Conservation (phyloP, 352 stramenopile species). For the Phytophthora pistaciae region DNA sequence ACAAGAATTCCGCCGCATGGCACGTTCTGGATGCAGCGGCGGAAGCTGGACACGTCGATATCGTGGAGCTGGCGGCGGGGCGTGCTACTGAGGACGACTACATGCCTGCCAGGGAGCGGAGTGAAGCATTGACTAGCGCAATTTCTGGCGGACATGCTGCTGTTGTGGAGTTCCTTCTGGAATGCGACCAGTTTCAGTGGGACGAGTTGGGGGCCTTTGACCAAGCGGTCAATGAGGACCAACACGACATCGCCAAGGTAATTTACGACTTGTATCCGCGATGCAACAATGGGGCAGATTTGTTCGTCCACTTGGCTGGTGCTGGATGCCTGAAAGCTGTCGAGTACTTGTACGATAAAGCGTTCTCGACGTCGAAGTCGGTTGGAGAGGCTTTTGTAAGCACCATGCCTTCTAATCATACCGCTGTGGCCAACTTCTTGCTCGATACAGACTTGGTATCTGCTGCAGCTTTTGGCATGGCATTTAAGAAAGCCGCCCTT, state of each 20-base stretch:
- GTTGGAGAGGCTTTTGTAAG: neutral
- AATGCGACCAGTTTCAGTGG: neutral
- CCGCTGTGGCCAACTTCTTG: neutral
- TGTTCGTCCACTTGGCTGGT: slow-evolving; percentile 1
- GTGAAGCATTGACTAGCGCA: neutral
- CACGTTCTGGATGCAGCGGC: too few species aligned
- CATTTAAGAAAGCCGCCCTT: neutral
- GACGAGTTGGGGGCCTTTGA: neutral
- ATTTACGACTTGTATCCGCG: neutral
- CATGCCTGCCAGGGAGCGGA: neutral
- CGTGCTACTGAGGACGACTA: neutral
- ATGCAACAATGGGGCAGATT: neutral
- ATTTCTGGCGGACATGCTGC: neutral
- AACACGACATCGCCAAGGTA: neutral
- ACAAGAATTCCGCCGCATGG: too few species aligned
- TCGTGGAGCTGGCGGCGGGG: neutral
- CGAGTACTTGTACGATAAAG: neutral
- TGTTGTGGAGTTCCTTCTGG: slow-evolving; percentile 6
- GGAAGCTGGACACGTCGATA: too few species aligned
- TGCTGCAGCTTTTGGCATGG: neutral
- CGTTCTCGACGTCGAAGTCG: neutral
- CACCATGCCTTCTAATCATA: neutral
- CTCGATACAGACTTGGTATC: neutral
- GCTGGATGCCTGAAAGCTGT: neutral
- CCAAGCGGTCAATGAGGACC: neutral